Base-by-base conservation (phyloP, 2,329 filamentous ascomycete genomes). In the Fusarium illudens region DNA sequence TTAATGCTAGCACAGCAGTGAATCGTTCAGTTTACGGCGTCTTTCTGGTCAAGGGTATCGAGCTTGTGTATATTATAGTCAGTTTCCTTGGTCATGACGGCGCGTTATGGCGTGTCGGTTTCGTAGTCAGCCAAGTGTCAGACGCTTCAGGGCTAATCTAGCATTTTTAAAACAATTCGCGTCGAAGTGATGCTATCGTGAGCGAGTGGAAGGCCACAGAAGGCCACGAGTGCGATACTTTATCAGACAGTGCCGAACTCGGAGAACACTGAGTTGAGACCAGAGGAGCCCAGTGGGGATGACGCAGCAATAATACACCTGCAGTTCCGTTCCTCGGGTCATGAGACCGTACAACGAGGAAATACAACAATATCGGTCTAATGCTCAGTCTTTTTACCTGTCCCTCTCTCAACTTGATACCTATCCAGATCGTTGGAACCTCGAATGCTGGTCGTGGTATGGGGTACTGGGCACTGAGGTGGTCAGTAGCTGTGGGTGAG, bases 1-100 rank as follows among this genome's bases (percentile, higher is more conserved):
- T 70, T 70, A 67, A 65, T 69, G 50, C 54, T 67, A 70, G 60
- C 56, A 55, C 55, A 52, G 60, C 61, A 65, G 53, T 65, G 55
- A 68, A 65, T 68, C 20, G 50, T 65, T 65, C 19, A 57, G 51
- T 65, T 64, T 64, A 27, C 17, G 39, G 39, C 25, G 39, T 44
- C 39, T 44, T 25, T 30, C 12, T 44, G 39, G 39, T 44, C 22
- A 27, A 27, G 39, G 39, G 39, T 44, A 44, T 44, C 25, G 22
- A 44, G 25, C 22, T 44, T 42, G 37, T n/a, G 15, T 44, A 22
- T 44, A 44, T 44, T 44, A 60, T 20, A 30, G 48, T 34, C 17
- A 30, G 48, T 34, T 51, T 19, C 30, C 48, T 44, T 30, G 8
- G 29, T 12, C 19, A 15, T n/a, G n/a, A n/a, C 48, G 29, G 4